Base-by-base conservation (phyloP, 2,329 filamentous ascomycete genomes). In the Piedraia hortae region DNA sequence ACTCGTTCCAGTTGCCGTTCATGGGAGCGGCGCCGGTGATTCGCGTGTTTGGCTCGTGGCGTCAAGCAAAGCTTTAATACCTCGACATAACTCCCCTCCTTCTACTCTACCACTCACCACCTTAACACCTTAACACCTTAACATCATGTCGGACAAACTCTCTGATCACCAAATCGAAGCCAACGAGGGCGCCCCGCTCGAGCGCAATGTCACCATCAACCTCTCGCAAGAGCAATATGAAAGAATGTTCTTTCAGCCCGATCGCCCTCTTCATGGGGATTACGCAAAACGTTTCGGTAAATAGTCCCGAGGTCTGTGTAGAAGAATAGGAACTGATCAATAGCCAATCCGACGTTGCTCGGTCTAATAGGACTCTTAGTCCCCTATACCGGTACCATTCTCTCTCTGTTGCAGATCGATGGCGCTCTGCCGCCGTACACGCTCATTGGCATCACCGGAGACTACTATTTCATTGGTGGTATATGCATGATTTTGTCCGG, bases 331-430 rank as follows among this genome's bases (percentile, higher is more conserved):
- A 17, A 17, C 16, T 17, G 16, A 17, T 17, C 6, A 11, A 7
- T 12, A 24, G 20, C 24, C 19, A 38, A 38, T 23, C 35, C 35
- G 10, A 34, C 33, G 8, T 25, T 38, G 8, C 29, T 38, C 11
- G 36, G 36, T n/a, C 26, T 37, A 9, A 18, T 37, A 6, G 28
- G 33, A 11, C 38, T 38, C 21, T 28, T 39, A 4, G 28, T 38
- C 6, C 34, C 34, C 4, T 39, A 34, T 22, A 32, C 33, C 6
- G 32, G 33, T 2, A 39, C 36, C 10, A 28, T 38, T 12, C 23
- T 39, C 15, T 32, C 24, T 10, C 31, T 37, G 6, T 14, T 8
- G 10, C 22, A 26, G 16, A 31, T 32, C 19, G 22, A 21, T 14
- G 36, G 36, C 6, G 30, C 31, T 3, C 15, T 26, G 1, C 27